Percentiles rank a stretch among this genome's conserved stretches.
phyloP scores from a whole-genome alignment of 2,329 filamentous ascomycete species.

The Fusarium papillatum region DNA sequence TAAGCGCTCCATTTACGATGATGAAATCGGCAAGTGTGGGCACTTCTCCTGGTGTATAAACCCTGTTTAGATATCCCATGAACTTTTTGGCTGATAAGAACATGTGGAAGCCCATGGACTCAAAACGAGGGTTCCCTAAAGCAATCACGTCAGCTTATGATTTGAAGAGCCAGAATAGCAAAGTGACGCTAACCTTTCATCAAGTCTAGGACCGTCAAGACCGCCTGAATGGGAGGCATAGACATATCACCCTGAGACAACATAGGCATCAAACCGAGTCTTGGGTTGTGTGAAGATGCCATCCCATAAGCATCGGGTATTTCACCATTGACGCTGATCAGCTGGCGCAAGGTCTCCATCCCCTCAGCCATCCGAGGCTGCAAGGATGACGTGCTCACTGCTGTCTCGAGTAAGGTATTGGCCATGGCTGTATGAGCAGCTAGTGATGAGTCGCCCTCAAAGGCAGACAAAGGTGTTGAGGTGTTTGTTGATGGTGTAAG shows the following conservation, averaged over 20 bases:
- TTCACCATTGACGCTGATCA: not conserved
- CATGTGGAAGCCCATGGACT: conserved; percentile 6
- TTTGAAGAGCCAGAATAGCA: not conserved
- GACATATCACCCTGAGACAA: not conserved
- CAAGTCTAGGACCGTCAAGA: not conserved
- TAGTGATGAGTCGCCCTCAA: conserved; percentile 2
- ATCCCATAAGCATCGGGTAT: conserved; percentile 5
- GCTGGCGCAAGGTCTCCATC: not conserved
- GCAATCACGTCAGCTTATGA: not conserved
- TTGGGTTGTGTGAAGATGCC: not conserved
- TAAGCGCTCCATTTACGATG: conserved; percentile 1
- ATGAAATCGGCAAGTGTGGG: conserved; percentile 1
- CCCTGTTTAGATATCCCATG: conserved; percentile 1
- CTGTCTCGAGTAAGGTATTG: not conserved
- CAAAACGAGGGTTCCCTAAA: not conserved
- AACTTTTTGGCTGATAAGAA: not conserved
- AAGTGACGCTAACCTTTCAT: not conserved
- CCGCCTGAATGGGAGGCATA: not conserved
- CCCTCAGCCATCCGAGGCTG: not conserved
- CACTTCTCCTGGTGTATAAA: not conserved
- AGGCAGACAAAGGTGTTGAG: conserved; percentile 1
- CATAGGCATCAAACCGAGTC: not conserved
- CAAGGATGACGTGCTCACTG: not conserved
- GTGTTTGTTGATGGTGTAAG: not conserved
- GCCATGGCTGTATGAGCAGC: conserved; percentile 6